Conservation (phyloP, 2,329 filamentous ascomycete species). For the Pseudogymnoascus sp. region DNA sequence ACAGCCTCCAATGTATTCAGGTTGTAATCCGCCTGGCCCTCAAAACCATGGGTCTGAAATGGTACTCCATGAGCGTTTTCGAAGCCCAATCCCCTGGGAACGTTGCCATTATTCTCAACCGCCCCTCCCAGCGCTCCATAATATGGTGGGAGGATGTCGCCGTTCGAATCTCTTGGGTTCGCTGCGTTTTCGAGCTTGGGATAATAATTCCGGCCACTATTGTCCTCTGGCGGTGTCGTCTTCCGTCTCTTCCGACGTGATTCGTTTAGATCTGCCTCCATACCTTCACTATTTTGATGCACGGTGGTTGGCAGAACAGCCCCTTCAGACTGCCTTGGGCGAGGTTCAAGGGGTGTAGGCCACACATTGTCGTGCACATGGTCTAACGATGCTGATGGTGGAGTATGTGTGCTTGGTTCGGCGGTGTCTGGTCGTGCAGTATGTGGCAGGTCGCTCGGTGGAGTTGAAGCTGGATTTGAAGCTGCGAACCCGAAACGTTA, state of each 20-base stretch:
- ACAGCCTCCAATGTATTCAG: not conserved
- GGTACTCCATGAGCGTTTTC: not conserved
- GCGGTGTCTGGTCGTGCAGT: not conserved
- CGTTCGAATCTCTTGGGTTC: conserved; percentile 7
- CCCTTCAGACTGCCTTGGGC: not conserved
- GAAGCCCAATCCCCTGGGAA: not conserved
- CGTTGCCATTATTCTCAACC: not conserved
- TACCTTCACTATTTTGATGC: not conserved
- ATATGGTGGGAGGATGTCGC: too few species aligned
- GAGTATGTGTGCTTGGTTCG: not conserved
- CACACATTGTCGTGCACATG: not conserved
- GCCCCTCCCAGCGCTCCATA: not conserved
- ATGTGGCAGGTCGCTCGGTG: not conserved
- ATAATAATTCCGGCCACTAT: conserved; percentile 14
- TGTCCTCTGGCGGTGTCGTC: conserved; percentile 28
- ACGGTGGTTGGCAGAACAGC: not conserved
- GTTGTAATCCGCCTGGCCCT: not conserved
- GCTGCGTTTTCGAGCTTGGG: conserved; percentile 9
- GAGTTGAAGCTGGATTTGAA: not conserved
- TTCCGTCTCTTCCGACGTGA: conserved; percentile 39
- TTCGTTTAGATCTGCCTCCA: conserved; percentile 27
- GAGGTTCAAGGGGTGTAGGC: not conserved
- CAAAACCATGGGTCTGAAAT: not conserved
- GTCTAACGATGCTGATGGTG: not conserved
- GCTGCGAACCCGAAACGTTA: not conserved